Conservation (phyloP, 352 stramenopile species). For the Aphanomyces cochlioides region DNA sequence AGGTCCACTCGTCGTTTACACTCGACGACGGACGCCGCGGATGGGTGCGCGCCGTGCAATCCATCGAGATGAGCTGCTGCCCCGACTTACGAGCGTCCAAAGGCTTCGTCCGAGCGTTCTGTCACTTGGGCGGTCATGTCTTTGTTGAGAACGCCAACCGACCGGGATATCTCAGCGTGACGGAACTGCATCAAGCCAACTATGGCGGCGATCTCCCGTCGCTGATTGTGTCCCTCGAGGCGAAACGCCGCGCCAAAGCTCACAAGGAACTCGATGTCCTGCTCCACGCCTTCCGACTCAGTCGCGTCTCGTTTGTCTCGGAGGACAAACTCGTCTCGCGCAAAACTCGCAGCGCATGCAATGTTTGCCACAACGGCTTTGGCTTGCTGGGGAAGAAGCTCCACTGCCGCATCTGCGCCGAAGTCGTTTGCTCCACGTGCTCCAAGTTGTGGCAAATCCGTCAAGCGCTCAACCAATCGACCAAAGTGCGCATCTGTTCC, state of each 20-base stretch:
- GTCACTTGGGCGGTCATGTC: neutral
- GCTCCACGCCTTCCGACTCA: neutral
- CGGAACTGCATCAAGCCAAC: neutral
- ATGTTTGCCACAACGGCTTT: neutral
- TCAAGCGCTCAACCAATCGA: neutral
- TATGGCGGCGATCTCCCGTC: neutral
- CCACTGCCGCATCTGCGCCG: constrained; percentile 5
- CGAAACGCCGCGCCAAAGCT: neutral
- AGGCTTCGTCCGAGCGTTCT: neutral
- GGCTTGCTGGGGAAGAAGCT: neutral
- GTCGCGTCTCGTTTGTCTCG: neutral
- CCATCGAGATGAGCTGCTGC: constrained; percentile 1
- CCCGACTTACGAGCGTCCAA: constrained; percentile 3
- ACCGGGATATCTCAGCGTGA: constrained; percentile 7
- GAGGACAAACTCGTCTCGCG: neutral
- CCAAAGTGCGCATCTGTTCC: neutral
- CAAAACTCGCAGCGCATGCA: neutral
- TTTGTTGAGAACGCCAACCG: neutral
- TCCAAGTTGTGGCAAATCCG: neutral
- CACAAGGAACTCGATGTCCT: neutral
- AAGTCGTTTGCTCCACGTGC: neutral
- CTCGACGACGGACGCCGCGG: constrained; percentile 4
- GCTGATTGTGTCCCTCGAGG: neutral
- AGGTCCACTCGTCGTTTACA: neutral
- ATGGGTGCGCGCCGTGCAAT: neutral